phyloP scores from a whole-genome alignment of 495 filamentous ascomycete genomes.

The Eremomyces bilateralis region DNA sequence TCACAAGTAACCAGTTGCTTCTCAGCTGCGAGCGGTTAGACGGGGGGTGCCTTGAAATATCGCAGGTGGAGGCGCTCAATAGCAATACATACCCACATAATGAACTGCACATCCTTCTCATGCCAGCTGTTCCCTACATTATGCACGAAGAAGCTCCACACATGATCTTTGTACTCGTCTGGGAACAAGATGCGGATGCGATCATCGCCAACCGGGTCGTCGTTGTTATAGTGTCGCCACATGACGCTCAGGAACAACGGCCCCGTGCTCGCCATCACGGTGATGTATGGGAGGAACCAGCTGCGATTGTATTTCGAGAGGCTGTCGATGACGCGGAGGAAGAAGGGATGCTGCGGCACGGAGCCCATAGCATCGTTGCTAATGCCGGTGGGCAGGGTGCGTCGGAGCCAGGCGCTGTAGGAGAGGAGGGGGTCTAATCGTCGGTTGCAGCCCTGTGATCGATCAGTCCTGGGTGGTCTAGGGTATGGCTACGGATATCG shows the following conservation, averaged over 20 bases:
- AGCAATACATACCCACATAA: slow-evolving; percentile 41
- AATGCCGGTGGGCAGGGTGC: slow-evolving; percentile 62
- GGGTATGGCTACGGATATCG: slow-evolving; percentile 13
- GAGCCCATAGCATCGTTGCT: slow-evolving; percentile 79
- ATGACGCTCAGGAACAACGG: slow-evolving; percentile 68
- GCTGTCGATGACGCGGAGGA: slow-evolving; percentile 46
- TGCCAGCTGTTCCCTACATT: slow-evolving; percentile 61
- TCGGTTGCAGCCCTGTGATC: slow-evolving; percentile 50
- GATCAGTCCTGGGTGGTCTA: not conserved
- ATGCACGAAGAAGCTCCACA: slow-evolving; percentile 63
- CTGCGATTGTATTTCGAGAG: slow-evolving; percentile 49
- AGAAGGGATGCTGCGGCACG: slow-evolving; percentile 65
- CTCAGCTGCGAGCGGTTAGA: slow-evolving; percentile 30
- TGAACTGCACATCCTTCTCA: slow-evolving; percentile 45
- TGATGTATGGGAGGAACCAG: slow-evolving; percentile 69
- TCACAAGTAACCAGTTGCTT: slow-evolving; percentile 52
- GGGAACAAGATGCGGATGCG: slow-evolving; percentile 30
- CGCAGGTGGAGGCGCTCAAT: not conserved
- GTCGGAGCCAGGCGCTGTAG: slow-evolving; percentile 66
- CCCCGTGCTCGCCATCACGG: slow-evolving; percentile 72
- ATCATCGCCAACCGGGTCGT: slow-evolving; percentile 9
- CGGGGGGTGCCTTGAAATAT: not conserved
- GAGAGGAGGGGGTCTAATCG: slow-evolving; percentile 59
- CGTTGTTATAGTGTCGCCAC: slow-evolving; percentile 29
- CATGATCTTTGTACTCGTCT: slow-evolving; percentile 45